Evolutionary conservation across 2,329 filamentous ascomycete species (phyloP), one percentile per base, ranked within the genome.

Genomic region (Pseudogymnoascus sp.): DNA sequence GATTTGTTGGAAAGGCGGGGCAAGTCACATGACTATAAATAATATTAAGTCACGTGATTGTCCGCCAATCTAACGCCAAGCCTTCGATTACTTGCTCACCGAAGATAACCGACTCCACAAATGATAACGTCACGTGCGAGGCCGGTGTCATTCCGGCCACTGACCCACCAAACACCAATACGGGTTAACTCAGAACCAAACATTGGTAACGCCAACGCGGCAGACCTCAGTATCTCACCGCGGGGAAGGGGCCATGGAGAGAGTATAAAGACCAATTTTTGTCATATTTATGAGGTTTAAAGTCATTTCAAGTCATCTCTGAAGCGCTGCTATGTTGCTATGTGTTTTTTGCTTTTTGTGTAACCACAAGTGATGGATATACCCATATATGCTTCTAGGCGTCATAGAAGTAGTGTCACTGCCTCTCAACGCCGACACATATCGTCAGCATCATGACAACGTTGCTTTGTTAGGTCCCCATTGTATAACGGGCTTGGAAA

Each of bases 71-170:
- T 2, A 25, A 25, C 45, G 45, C 45, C 45, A 51, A 51, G 21
- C 6, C 21, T 51, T n/a, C 3, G 1, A 51, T 25, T n/a, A 51
- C 45, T 51, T 21, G 13, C 45, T 51, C 21, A 51, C 45, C 45
- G 45, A 28, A 51, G 45, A 28, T 51, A 51, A n/a, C 45, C 45
- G 45, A 14, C 45, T 51, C 45, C 45, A 51, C 21, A 51, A 51
- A 51, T n/a, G 45, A 45, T 25, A n/a, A 25, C 14, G 19, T 60
- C 54, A 60, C 54, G 54, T 60, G 54, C 54, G 28, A 34, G 54
- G 54, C 34, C 54, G 54, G 54, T 60, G 34, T 10, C 28, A 60
- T 60, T 60, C 54, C 54, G 54, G 54, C 54, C 54, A 37, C 28
- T 37, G 54, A 60, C 28, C 34, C 54, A 37, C 54, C 10, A 36